Evolutionary conservation across 2,329 filamentous ascomycete genomes (phyloP).

Genomic region (Stachybotrys elegans): DNA sequence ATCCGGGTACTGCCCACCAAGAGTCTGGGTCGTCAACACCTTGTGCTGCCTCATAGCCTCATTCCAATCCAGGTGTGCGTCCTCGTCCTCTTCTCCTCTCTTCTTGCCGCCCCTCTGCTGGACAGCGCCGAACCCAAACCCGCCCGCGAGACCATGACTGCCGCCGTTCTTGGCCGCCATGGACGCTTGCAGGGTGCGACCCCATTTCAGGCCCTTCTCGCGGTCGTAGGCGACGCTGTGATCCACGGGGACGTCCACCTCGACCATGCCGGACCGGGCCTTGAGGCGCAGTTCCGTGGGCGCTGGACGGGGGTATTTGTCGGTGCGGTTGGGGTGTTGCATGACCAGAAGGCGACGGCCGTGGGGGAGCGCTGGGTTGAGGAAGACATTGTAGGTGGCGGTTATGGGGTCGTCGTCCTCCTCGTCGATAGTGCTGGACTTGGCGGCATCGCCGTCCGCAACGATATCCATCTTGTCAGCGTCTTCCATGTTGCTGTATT

Average conservation of each 20-base stretch:
- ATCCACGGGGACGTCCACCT: slow-evolving; percentile 85
- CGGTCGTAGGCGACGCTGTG: slow-evolving; percentile 73
- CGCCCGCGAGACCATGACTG: slow-evolving; percentile 65
- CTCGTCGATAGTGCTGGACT: slow-evolving; percentile 10
- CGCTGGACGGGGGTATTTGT: slow-evolving; percentile 42
- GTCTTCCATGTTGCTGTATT: slow-evolving; percentile 4
- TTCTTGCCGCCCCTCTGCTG: slow-evolving; percentile 34
- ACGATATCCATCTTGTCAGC: slow-evolving; percentile 18
- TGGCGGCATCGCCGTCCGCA: slow-evolving; percentile 5
- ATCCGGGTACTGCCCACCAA: slow-evolving; percentile 74
- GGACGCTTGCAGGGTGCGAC: slow-evolving; percentile 64
- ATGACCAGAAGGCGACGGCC: slow-evolving; percentile 71
- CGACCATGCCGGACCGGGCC: slow-evolving; percentile 73
- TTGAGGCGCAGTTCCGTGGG: slow-evolving; percentile 80
- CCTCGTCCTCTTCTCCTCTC: slow-evolving; percentile 38
- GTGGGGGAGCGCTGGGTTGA: slow-evolving; percentile 65
- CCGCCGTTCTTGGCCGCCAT: slow-evolving; percentile 56
- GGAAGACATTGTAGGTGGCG: slow-evolving; percentile 76
- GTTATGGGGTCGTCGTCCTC: slow-evolving; percentile 63
- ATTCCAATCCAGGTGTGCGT: slow-evolving; percentile 54
- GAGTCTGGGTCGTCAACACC: slow-evolving; percentile 73
- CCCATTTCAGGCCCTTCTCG: slow-evolving; percentile 77
- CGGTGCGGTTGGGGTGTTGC: slow-evolving; percentile 78
- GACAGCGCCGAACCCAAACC: slow-evolving; percentile 59
- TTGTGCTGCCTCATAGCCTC: slow-evolving; percentile 65